These are phyloP conservation scores for Teratosphaeria nubilosa DNA, from an alignment of 2,329 filamentous ascomycete genomes.

Conservation along the genomic window DNA sequence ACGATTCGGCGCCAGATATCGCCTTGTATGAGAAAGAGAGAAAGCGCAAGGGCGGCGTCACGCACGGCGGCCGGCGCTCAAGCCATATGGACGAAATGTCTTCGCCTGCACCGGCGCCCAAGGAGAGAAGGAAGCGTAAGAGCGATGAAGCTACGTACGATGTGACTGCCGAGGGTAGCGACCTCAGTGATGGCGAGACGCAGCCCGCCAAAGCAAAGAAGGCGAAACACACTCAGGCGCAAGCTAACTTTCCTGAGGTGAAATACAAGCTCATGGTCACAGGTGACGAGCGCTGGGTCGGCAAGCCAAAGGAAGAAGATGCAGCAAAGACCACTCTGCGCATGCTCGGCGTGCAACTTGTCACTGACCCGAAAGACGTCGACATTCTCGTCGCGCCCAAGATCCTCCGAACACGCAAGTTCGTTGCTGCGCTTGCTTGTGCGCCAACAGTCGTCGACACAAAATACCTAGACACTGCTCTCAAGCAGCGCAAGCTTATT, in stretches of 20 bases:
- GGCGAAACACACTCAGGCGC: constrained; percentile 40
- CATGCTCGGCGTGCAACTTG: constrained; percentile 70
- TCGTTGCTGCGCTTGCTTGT: constrained; percentile 74
- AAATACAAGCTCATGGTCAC: constrained; percentile 72
- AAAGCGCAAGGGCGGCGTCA: constrained; percentile 63
- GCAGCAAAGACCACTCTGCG: constrained; percentile 75
- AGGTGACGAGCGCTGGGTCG: constrained; percentile 73
- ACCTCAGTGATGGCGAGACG: constrained; percentile 36
- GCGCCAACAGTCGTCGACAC: constrained; percentile 69
- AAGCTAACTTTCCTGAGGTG: constrained; percentile 48
- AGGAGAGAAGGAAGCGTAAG: constrained; percentile 25
- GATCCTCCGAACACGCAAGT: constrained; percentile 85
- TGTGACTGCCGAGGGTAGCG: constrained; percentile 32
- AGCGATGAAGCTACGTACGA: constrained; percentile 31
- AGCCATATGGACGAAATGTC: constrained; percentile 32
- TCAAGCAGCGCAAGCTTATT: constrained; percentile 54
- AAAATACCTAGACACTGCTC: constrained; percentile 65
- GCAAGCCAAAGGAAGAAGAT: constrained; percentile 62
- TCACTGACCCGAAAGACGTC: constrained; percentile 63
- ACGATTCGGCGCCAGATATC: constrained; percentile 72
- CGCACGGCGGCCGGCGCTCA: constrained; percentile 45
- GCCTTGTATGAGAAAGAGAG: constrained; percentile 86
- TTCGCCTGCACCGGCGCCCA: constrained; percentile 14
- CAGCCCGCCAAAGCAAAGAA: constrained; percentile 41
- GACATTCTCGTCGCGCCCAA: constrained; percentile 81